Evolutionary conservation across 2,329 filamentous ascomycete species (phyloP).

Genomic region (Hypoxylon sp.): DNA sequence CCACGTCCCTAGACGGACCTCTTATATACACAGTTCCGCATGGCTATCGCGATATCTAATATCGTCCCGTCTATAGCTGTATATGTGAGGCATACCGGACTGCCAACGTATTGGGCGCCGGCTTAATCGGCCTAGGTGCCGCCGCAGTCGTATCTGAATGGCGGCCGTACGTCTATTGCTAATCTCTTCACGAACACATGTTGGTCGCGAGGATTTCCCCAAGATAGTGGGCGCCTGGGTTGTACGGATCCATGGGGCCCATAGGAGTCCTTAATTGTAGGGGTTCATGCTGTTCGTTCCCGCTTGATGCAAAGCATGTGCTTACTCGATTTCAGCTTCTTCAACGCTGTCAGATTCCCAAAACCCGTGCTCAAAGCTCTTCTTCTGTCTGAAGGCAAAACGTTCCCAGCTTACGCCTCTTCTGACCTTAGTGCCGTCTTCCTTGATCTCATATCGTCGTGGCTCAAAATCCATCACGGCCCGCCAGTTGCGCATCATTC

Average conservation of each 20-base stretch:
- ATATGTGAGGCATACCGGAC: not conserved
- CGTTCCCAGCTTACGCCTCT: conserved; percentile 51
- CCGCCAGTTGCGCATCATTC: conserved; percentile 44
- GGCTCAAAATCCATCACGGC: conserved; percentile 48
- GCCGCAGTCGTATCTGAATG: not conserved
- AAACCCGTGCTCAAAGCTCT: conserved; percentile 47
- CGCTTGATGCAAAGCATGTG: not conserved
- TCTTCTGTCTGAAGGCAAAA: conserved; percentile 46
- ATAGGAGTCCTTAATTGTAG: not conserved
- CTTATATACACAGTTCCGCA: not conserved
- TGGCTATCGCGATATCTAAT: not conserved
- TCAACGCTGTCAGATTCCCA: conserved; percentile 39
- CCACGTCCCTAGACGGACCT: not conserved
- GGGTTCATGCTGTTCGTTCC: not conserved
- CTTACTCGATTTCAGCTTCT: conserved; percentile 28
- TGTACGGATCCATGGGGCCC: not conserved
- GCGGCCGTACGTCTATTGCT: not conserved
- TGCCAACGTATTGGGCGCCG: not conserved
- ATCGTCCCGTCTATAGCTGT: not conserved
- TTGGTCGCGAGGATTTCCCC: not conserved
- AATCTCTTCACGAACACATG: not conserved
- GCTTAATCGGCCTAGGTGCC: not conserved
- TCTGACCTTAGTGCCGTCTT: conserved; percentile 40
- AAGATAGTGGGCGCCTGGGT: not conserved
- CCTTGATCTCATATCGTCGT: conserved; percentile 35